Base-by-base conservation (phyloP, 208 protist genomes). In the Acanthamoeba castellanii region DNA sequence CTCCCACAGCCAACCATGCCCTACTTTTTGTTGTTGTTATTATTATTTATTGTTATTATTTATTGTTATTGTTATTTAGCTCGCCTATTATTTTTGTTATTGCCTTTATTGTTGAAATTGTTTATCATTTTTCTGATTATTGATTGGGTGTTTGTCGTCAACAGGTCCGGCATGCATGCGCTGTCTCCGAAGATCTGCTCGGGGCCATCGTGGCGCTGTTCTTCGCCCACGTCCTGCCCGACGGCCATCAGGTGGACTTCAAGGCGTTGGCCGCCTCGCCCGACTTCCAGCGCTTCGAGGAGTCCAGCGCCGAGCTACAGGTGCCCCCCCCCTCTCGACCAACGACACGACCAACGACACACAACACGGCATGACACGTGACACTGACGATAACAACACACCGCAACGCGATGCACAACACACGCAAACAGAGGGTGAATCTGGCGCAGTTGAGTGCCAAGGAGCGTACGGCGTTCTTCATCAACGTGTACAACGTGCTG, bases 401-500 rank as follows among this genome's bases (percentile, higher is more conserved):
- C n/a, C n/a, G n/a, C n/a, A n/a, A 66, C 22, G 59, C 59, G 4
- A 18, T 18, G 64, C 16, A 6, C 20, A 14, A 14, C 8, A 3
- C 5, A 3, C 64, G 64, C 18, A 11, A 22, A 61, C 45, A 91
- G 59, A 8, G 37, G 55, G 84, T 91, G 9, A 50, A 91, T 25
- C 59, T 91, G 32, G 50, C 57, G 6, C 52, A 37, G 45, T 30
- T 91, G 8, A 68, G 55, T n/a, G 52, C 50, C 11, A 68, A 64
- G 32, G 84, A 91, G 32, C 84, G 84, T n/a, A 91, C 30, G 25
- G 84, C 84, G n/a, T 91, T 91, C 84, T 91, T 91, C 57, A 91
- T 91, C 57, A 91, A 91, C 57, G 84, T 91, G 16, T 91, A 91
- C 84, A 91, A 91, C 57, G 57, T 91, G n/a, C 84, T 91, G 27